Conservation (phyloP, 2,329 filamentous ascomycete species). For the Colletotrichum melonis region DNA sequence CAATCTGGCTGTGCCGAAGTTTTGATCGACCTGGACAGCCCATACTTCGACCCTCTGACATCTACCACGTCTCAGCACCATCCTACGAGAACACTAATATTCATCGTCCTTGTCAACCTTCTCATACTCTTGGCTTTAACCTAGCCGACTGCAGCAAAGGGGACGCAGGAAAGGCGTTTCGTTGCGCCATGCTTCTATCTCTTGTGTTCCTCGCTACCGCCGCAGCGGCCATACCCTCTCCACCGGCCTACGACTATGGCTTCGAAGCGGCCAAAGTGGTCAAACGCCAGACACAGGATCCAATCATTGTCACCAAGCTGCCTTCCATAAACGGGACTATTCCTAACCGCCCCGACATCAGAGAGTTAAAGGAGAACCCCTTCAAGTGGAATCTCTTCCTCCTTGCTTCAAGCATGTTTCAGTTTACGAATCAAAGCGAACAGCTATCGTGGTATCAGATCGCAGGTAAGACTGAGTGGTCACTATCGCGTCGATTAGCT, state of each 20-base stretch:
- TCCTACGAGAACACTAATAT: background rate
- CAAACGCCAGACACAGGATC: constrained; percentile 51
- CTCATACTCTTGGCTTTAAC: background rate
- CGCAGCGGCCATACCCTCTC: background rate
- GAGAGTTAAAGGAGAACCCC: constrained; percentile 70
- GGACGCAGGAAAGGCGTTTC: constrained; percentile 8
- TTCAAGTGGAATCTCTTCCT: constrained; percentile 83
- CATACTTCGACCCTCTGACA: background rate
- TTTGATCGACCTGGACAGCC: background rate
- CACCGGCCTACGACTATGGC: constrained; percentile 61
- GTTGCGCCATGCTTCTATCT: background rate
- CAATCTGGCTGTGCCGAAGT: background rate
- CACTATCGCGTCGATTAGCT: background rate
- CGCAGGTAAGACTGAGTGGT: constrained; percentile 65
- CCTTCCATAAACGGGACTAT: constrained; percentile 53
- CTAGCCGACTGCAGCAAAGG: background rate
- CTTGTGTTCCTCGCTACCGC: constrained; percentile 10
- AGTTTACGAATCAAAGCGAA: constrained; percentile 71
- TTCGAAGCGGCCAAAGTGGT: constrained; percentile 52
- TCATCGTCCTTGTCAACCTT: background rate
- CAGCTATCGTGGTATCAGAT: constrained; percentile 83
- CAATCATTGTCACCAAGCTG: constrained; percentile 57
- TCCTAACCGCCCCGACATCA: constrained; percentile 72
- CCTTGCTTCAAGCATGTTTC: constrained; percentile 78
- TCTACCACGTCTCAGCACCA: background rate